These are phyloP conservation scores for Nicotiana benthamiana DNA, from an alignment of 257 asterid genomes.

Conservation along the genomic window DNA sequence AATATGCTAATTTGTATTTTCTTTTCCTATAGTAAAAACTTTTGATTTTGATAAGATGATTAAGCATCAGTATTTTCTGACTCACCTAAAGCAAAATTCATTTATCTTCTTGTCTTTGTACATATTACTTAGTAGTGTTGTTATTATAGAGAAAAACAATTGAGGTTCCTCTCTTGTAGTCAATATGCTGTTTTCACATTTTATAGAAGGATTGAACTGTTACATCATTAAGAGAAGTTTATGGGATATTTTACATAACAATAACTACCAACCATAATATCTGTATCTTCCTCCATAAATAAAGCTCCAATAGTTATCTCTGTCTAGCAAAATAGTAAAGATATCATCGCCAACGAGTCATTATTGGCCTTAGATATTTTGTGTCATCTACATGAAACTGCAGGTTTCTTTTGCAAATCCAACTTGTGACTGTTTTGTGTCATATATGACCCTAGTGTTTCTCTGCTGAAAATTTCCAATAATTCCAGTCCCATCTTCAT, in stretches of 20 bases:
- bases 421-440: slow-evolving; percentile 45
- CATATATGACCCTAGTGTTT: slow-evolving; percentile 68
- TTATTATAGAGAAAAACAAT: background rate
- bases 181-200: background rate
- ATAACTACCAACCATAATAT: background rate
- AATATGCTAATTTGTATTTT: slow-evolving; percentile 12
- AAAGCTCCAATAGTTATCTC: background rate
- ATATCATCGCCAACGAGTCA: background rate
- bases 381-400: slow-evolving; percentile 31
- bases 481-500: slow-evolving; percentile 65
- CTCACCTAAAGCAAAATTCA: slow-evolving; percentile 13
- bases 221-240: slow-evolving; percentile 1
- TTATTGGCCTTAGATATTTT: background rate
- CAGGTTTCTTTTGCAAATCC: slow-evolving; percentile 88
- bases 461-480: slow-evolving; percentile 91
- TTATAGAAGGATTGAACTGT: background rate
- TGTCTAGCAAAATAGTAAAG: background rate
- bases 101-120: slow-evolving; percentile 19
- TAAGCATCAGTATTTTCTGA: background rate
- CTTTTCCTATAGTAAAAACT: background rate
- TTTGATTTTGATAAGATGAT: background rate
- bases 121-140: slow-evolving; percentile 11
- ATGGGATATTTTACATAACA: background rate
- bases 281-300: background rate
- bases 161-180: background rate